Evolutionary conservation across 495 filamentous ascomycete genomes (phyloP), one percentile per base, ranked within the genome.

Genomic region (Margaritispora aquatica): DNA sequence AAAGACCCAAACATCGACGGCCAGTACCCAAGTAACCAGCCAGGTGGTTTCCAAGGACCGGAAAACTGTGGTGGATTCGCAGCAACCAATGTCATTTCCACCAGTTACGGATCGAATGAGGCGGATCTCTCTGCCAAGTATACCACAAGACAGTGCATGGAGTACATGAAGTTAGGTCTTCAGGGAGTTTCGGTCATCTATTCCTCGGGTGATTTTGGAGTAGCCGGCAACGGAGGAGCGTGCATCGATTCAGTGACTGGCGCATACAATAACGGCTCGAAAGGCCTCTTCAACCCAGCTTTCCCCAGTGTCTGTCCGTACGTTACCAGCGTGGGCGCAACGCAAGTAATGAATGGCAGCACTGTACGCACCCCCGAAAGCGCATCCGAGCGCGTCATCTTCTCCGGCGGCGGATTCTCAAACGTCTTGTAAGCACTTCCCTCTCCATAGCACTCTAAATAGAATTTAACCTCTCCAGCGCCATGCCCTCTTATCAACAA

Each of bases 361-460:
- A 66, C 65, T 23, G 65, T 68, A 27, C 54, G 58, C 26, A 59
- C 71, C 41, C 68, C 68, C 26, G 72, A 75, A 64, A 64, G 26
- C 34, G 60, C 67, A 2, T 58, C 61, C 8, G 26, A 60, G 51
- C 63, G 46, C 9, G 63, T 69, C 29, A 68, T 71, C 54, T 79
- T 76, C 59, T 83, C 79, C 8, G 84, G 85, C 22, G 84, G 86
- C 34, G 86, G 85, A 13, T 89, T 89, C 71, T 84, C 79, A 61
- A 88, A 89, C 65, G 74, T 88, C 67, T 90, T 84, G 38, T 44
- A 44, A 44, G 38, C 15, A 44, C 38, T 34, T 5, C n/a, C n/a
- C 29, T 34, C 29, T 34, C 5, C 29, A 5, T 34, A 13, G 5
- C 13, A 34, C 13, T 13, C 29, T 34, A 44, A 44, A n/a, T 10